Conservation (phyloP, 139 green algal species). For the Nannochloris sp. region DNA sequence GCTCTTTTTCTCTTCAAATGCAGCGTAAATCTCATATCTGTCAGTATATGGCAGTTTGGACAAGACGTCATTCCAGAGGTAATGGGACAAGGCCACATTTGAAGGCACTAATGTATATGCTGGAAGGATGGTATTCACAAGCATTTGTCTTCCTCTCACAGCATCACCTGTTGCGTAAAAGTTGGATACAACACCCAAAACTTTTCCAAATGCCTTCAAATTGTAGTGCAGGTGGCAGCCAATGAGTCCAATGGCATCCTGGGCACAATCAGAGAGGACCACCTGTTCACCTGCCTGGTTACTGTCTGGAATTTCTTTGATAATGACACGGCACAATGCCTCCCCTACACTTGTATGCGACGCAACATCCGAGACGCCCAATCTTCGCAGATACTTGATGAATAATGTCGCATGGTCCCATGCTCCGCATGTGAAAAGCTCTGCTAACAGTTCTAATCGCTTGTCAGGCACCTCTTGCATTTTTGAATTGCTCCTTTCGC, state of each 20-base stretch:
- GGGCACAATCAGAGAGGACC: background rate
- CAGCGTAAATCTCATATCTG: slow-evolving; percentile 49
- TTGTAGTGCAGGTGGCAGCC: slow-evolving; percentile 25
- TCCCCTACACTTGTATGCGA: slow-evolving; percentile 28
- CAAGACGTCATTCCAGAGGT: slow-evolving; percentile 62
- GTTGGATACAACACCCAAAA: slow-evolving; percentile 3
- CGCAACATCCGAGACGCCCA: slow-evolving; percentile 31
- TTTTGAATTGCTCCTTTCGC: background rate
- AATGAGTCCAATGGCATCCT: slow-evolving; percentile 31
- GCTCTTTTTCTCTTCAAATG: slow-evolving; percentile 26
- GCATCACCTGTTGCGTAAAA: background rate
- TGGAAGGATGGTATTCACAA: slow-evolving; percentile 50
- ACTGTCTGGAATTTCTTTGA: slow-evolving; percentile 1
- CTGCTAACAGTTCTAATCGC: slow-evolving; percentile 43
- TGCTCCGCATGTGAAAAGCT: slow-evolving; percentile 30
- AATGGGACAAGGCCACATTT: slow-evolving; percentile 36
- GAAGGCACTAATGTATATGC: slow-evolving; percentile 41
- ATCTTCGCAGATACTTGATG: slow-evolving; percentile 22
- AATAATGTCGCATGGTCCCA: slow-evolving; percentile 29
- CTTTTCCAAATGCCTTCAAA: background rate
- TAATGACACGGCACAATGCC: slow-evolving; percentile 26
- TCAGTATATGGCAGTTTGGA: slow-evolving; percentile 45
- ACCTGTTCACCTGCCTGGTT: background rate
- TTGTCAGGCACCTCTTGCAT: slow-evolving; percentile 21
- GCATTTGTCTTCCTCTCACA: slow-evolving; percentile 14